Base-by-base conservation (phyloP, 805 yeast species). In the Yarrowia yakushimensis region DNA sequence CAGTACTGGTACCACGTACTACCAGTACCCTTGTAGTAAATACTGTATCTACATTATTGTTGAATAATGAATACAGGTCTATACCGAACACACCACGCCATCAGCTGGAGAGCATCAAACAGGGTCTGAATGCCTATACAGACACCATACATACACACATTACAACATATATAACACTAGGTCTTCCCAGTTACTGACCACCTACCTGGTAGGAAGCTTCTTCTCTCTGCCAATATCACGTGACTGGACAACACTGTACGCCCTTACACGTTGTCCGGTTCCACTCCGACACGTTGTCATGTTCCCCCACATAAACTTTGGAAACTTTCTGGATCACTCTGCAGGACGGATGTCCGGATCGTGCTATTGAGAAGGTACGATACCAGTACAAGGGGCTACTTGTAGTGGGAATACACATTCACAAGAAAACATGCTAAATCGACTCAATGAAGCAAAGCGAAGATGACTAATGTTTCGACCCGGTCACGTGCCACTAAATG, bases 301-400 rank as follows among this genome's bases (percentile, higher is more conserved):
- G 13, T 22, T 46, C 37, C 54, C 55, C 55, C 55, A 48, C 39
- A 48, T 48, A 11, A 31, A 22, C 55, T 31, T 22, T 33, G 11
- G 30, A 48, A 48, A 48, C 39, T 48, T 48, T 48, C 55, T 48
- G 55, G 39, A 48, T 39, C 55, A 48, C 31, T 31, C 55, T 48
- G 55, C 55, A 48, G 55, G 39, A 48, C 55, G 55, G 55, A 48
- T 48, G 55, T 48, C 55, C 55, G 55, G 55, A 48, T 48, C 55
- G 55, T 30, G 39, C 55, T 48, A 48, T 17, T n/a, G n/a, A n/a
- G 22, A 15, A 10, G 20, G 4, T 9, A 11, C 12, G 8, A 8
- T 25, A 25, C 8, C 27, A 25, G 27, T 15, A 17, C 20, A 36
- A n/a, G n/a, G n/a, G 23, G 22, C 12, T 7, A n/a, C 22, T n/a